Base-by-base conservation (phyloP, 2,329 filamentous ascomycete genomes). In the Aspergillus fijiensis region DNA sequence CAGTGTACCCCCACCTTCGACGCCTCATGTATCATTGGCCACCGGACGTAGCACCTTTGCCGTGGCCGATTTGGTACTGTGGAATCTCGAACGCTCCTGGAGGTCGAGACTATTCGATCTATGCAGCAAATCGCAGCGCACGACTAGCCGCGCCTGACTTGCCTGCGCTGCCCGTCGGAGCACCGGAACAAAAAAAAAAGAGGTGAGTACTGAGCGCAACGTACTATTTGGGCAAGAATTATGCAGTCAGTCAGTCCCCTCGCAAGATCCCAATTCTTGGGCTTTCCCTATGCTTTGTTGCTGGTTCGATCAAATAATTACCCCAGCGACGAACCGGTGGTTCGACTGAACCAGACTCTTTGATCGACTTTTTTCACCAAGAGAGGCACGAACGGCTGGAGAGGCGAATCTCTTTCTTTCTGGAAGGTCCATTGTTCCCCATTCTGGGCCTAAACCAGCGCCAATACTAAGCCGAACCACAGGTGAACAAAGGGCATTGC, bases 101-200 rank as follows among this genome's bases (percentile, higher is more conserved):
- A 48, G 57, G 51, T 54, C 57, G 21, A 53, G 51, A 29, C 56
- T 54, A 27, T 54, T 45, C 25, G 50, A 45, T 27, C 19, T 51
- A 27, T 9, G 31, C 57, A 58, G 31, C 57, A 10, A 58, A 58
- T 58, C 31, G 57, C 21, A 58, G 21, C 12, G 57, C 47, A 19
- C 42, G 42, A 45, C 51, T 58, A 53, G 50, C 49, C 57, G 57
- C 57, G 39, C 51, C 50, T 58, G 57, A 58, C 57, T 45, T 54
- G 50, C 29, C 31, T 47, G 42, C 14, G 9, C 45, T 25, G 29
- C 29, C 57, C 57, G 57, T 58, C 51, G 57, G 57, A 54, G 29
- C 4, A 49, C 45, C 57, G 57, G 57, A 49, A 27, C 12, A 39
- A 58, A 27, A 23, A 25, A 27, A 23, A 25, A 23, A 19, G 12